Evolutionary conservation across 768 basidiomycete species (phyloP).

Genomic region (Strobilomyces dryophilus): DNA sequence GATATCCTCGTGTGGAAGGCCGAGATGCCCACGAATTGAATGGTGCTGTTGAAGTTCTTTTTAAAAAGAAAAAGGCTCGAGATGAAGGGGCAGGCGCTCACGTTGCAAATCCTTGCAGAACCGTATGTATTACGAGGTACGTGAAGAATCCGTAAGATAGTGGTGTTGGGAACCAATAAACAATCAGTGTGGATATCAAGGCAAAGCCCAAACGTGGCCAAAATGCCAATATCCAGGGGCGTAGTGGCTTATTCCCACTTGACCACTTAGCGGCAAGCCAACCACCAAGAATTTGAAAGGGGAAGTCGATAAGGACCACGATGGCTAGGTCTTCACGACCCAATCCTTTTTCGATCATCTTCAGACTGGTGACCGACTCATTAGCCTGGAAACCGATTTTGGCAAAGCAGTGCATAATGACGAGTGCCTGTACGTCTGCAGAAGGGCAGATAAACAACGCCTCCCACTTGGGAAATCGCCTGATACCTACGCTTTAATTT

Average conservation of each 20-base stretch:
- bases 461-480: not conserved
- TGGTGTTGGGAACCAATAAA: slow-evolving; percentile 79
- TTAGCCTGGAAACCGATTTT: slow-evolving; percentile 95
- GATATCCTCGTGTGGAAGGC: slow-evolving; percentile 97
- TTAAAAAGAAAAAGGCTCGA: not conserved
- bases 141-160: slow-evolving; percentile 74
- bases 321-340: slow-evolving; percentile 95
- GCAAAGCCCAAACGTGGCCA: slow-evolving; percentile 82
- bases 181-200: slow-evolving; percentile 66
- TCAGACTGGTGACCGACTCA: slow-evolving; percentile 86
- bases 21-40: slow-evolving; percentile 99
- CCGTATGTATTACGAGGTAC: slow-evolving; percentile 75
- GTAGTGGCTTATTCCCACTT: slow-evolving; percentile 68
- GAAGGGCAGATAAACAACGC: not conserved
- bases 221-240: slow-evolving; percentile 89
- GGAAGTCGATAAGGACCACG: slow-evolving; percentile 94
- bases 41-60: slow-evolving; percentile 54
- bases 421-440: slow-evolving; percentile 85
- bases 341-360: slow-evolving; percentile 96
- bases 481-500: slow-evolving; percentile 72
- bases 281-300: slow-evolving; percentile 93
- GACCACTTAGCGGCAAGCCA: slow-evolving; percentile 95
- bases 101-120: slow-evolving; percentile 82
- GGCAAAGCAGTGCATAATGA: slow-evolving; percentile 82
- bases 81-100: slow-evolving; percentile 36